Evolutionary conservation across 495 filamentous ascomycete genomes (phyloP).

Genomic region (Emericellopsis terricola): DNA sequence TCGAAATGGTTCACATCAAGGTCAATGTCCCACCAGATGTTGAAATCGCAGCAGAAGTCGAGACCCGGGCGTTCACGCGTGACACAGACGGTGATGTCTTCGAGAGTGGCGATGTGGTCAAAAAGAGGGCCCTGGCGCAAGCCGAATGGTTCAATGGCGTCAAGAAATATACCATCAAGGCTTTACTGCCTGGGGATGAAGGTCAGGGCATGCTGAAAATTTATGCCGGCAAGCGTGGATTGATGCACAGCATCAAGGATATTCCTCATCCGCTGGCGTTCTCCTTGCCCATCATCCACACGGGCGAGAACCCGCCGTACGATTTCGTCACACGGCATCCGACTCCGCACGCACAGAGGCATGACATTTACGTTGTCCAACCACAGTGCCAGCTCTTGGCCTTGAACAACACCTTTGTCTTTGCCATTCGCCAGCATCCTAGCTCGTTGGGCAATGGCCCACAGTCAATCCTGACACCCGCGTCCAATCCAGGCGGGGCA

Average conservation of each 20-base stretch:
- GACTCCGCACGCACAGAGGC: slow-evolving; percentile 87
- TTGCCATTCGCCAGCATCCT: slow-evolving; percentile 83
- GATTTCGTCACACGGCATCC: slow-evolving; percentile 87
- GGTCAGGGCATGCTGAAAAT: slow-evolving; percentile 80
- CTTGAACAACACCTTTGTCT: slow-evolving; percentile 94
- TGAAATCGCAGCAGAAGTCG: slow-evolving; percentile 86
- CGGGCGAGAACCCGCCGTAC: slow-evolving; percentile 80
- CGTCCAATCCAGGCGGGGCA: slow-evolving; percentile 33
- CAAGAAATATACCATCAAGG: slow-evolving; percentile 87
- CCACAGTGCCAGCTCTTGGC: slow-evolving; percentile 78
- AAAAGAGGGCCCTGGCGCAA: slow-evolving; percentile 75
- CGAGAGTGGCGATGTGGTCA: slow-evolving; percentile 74
- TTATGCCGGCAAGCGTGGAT: slow-evolving; percentile 79
- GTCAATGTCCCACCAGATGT: slow-evolving; percentile 75
- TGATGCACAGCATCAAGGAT: slow-evolving; percentile 91
- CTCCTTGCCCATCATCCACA: slow-evolving; percentile 78
- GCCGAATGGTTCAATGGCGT: slow-evolving; percentile 75
- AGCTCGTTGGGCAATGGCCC: slow-evolving; percentile 24
- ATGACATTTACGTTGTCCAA: slow-evolving; percentile 91
- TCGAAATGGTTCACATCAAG: slow-evolving; percentile 83
- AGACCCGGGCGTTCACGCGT: slow-evolving; percentile 57
- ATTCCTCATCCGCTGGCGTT: slow-evolving; percentile 86
- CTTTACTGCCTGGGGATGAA: slow-evolving; percentile 75
- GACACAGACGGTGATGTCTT: slow-evolving; percentile 86
- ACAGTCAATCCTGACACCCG: slow-evolving; percentile 9